These are phyloP conservation scores for Gastroboletus turbinatus DNA, from an alignment of 1,284 basidiomycete species.

Conservation along the genomic window DNA sequence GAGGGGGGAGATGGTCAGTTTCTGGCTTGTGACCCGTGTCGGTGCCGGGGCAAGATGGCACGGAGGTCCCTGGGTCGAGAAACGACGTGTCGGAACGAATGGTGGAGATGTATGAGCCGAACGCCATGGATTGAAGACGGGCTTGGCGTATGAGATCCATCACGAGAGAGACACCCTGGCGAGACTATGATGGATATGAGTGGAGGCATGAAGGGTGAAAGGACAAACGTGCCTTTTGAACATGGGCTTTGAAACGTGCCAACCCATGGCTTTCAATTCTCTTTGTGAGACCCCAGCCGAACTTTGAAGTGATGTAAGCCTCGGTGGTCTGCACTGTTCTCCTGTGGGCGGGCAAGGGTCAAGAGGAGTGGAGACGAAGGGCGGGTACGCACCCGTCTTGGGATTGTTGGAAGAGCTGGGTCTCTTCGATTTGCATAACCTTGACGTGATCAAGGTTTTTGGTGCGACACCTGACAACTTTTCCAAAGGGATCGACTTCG, in stretches of 20 bases:
- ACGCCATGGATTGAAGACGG: conserved; percentile 65
- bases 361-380: background rate
- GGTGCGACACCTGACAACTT: conserved; percentile 68
- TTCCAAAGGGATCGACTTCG: conserved; percentile 78
- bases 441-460: conserved; percentile 84
- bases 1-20: conserved; percentile 5
- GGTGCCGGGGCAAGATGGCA: conserved; percentile 10
- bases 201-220: background rate
- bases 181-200: conserved; percentile 54
- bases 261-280: conserved; percentile 77
- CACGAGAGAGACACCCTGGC: conserved; percentile 76
- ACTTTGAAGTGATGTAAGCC: conserved; percentile 71
- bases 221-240: conserved; percentile 58
- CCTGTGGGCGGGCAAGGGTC: conserved; percentile 35
- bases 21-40: conserved; percentile 22
- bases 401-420: conserved; percentile 60
- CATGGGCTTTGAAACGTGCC: conserved; percentile 72
- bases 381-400: conserved; percentile 56
- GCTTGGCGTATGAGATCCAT: conserved; percentile 74
- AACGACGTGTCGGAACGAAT: conserved; percentile 38
- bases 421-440: conserved; percentile 79
- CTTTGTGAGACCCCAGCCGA: conserved; percentile 82
- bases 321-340: conserved; percentile 77
- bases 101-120: conserved; percentile 42
- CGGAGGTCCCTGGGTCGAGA: conserved; percentile 22